Evolutionary conservation across 441 rosid genomes (phyloP), one percentile per base, ranked within the genome.

Genomic region (Daphne laureola): DNA sequence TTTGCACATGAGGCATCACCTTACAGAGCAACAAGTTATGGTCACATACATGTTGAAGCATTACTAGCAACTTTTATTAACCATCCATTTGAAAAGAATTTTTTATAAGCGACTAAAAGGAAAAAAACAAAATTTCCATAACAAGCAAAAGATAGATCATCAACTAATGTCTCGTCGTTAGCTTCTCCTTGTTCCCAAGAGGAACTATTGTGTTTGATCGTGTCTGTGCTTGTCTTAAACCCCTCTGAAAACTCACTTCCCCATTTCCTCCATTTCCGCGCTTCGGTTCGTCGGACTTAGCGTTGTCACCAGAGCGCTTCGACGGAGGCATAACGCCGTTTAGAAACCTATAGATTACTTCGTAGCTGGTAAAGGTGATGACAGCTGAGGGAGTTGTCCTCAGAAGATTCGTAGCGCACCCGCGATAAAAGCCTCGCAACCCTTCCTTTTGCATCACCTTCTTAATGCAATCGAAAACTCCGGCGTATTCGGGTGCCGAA

Each of bases 301-400:
- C 64, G 12, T 51, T 66, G 13, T 63, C 27, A 26, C 56, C 56
- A 4, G 73, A 68, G 47, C 74, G 72, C 61, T 61, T 69, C 46
- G 60, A 78, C 0, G 82, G 65, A 53, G 84, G 81, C 49, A 84
- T 18, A 46, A 70, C 63, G 14, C 64, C 65, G 27, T 52, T 59
- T 59, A 89, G 53, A 52, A 81, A 84, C 65, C 92, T 70, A 41
- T 72, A 79, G 55, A 89, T 86, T 90, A 77, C 86, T 81, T 92
- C 97, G 36, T 86, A 89, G 57, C 92, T 89, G 49, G 96, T 92
- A 61, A 92, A 86, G 44, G 98, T 92, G 49, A 92, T 92, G 26
- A 86, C 84, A 16, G 94, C 96, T 0, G 96, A 86, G 38, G 98
- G 98, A 49, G 96, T 89, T 5, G 96, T 92, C 78, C 97, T 74